These are phyloP conservation scores for Trametes elegans DNA, from an alignment of 768 basidiomycete species.

Conservation along the genomic window DNA sequence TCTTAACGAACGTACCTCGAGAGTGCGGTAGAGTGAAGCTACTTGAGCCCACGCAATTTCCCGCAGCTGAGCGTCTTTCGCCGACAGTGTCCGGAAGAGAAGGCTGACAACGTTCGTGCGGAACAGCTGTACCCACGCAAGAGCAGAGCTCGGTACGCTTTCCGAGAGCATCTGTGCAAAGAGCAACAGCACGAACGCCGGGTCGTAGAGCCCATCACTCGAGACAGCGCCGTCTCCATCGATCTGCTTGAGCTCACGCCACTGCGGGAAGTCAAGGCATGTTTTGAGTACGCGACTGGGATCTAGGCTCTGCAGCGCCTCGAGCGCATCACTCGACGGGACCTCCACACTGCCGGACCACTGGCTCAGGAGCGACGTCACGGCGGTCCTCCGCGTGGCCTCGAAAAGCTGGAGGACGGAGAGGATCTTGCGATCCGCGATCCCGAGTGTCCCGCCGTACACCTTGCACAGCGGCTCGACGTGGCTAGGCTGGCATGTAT, in stretches of 20 bases:
- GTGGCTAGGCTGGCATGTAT: slow-evolving; percentile 84
- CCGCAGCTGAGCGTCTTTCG: slow-evolving; percentile 59
- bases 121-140: slow-evolving; percentile 86
- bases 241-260: slow-evolving; percentile 57
- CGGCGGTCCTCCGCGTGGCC: slow-evolving; percentile 59
- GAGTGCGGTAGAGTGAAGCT: slow-evolving; percentile 51
- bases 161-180: slow-evolving; percentile 64
- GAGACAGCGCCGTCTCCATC: slow-evolving; percentile 33
- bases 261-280: slow-evolving; percentile 66
- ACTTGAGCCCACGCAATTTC: slow-evolving; percentile 61
- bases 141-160: slow-evolving; percentile 51
- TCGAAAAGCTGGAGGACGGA: slow-evolving; percentile 82
- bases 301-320: slow-evolving; percentile 71
- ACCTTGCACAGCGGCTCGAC: slow-evolving; percentile 72
- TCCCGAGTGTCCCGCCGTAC: slow-evolving; percentile 72
- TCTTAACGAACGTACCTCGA: slow-evolving; percentile 61
- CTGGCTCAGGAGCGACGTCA: slow-evolving; percentile 55
- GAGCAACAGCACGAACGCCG: slow-evolving; percentile 70
- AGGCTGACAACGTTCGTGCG: slow-evolving; percentile 77
- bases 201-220: slow-evolving; percentile 66
- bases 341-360: slow-evolving; percentile 59
- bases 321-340: slow-evolving; percentile 48
- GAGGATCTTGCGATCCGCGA: slow-evolving; percentile 63
- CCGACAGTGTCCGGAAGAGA: slow-evolving; percentile 69
- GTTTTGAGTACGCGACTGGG: slow-evolving; percentile 65